Evolutionary conservation across 768 basidiomycete genomes (phyloP).

Genomic region (Naganishia kalamii): DNA sequence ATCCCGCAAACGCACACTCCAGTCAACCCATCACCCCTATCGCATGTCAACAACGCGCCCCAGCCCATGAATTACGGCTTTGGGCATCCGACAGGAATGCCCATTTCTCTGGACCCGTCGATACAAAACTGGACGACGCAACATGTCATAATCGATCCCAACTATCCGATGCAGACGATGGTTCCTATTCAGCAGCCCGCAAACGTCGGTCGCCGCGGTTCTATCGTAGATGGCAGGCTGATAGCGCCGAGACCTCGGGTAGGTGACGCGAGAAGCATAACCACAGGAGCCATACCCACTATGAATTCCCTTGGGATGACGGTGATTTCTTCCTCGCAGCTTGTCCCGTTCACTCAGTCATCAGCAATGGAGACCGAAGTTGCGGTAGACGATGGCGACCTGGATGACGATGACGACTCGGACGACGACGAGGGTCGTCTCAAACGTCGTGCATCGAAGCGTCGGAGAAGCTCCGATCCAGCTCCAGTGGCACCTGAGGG

Average conservation of each 20-base stretch:
- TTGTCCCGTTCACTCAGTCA: constrained; percentile 24
- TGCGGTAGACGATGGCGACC: constrained; percentile 33
- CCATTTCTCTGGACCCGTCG: constrained; percentile 26
- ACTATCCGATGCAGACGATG: constrained; percentile 13
- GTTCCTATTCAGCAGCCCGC: constrained; percentile 16
- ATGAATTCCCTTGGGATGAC: constrained; percentile 26
- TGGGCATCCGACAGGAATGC: constrained; percentile 7
- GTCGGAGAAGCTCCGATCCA: constrained; percentile 35
- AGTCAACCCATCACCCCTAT: background rate
- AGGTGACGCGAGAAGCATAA: background rate
- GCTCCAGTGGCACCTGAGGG: constrained; percentile 27
- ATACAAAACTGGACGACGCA: constrained; percentile 18
- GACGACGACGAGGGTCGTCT: constrained; percentile 29
- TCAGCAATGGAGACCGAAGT: constrained; percentile 33
- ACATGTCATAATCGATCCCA: background rate
- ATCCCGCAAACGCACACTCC: background rate
- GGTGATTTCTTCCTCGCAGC: constrained; percentile 4
- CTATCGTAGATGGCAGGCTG: constrained; percentile 22
- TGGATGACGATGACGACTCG: constrained; percentile 37
- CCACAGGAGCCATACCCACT: constrained; percentile 21
- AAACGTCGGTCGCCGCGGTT: constrained; percentile 10
- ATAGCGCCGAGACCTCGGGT: constrained; percentile 16
- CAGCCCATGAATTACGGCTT: background rate
- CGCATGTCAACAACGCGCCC: background rate
- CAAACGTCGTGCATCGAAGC: constrained; percentile 25